Evolutionary conservation across 352 stramenopile species (phyloP), one percentile per base, ranked within the genome.

Genomic region (Phytopythium cucurbitacearum): DNA sequence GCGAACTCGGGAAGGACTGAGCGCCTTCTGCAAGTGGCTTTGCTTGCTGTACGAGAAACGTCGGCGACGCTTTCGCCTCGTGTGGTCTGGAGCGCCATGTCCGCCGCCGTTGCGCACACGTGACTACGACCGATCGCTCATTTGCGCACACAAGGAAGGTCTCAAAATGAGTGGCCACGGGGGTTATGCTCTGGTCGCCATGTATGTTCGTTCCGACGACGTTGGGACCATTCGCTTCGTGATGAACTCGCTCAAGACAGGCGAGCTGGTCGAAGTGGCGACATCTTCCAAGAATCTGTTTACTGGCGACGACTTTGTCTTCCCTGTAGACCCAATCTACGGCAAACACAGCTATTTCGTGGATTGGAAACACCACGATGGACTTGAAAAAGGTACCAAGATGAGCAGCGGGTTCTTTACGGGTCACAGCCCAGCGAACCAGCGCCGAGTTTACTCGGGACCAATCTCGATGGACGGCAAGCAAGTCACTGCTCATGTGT

Each of bases 91-190:
- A n/a, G 40, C 67, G 1, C 63, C 66, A 4, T 87, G 75, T 53
- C 73, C 78, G 38, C 71, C 62, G 15, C 73, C 78, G 4, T 54
- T 89, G 43, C 69, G 78, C 10, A 28, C 84, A 7, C 66, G 75
- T n/a, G 78, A 85, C 42, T 64, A 72, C 44, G 75, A 87, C 21
- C 55, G 63, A 35, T 37, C 62, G 5, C 58, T 85, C 4, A n/a
- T 83, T 3, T 89, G 75, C 36, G 46, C 85, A 37, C 78, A 89
- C 61, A 85, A 85, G 38, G 78, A 87, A 56, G 78, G 78, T 0
- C 7, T 89, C 3, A 72, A 58, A 28, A 33, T 72, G 4, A 12
- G n/a, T 41, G 11, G 55, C 2, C 28, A 32, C 4, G 15, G 43
- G 3, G 40, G 51, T 2, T 69, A 56, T 42, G 57, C 53, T 15